Percentiles rank a stretch among this genome's conserved stretches.
phyloP scores from a whole-genome alignment of 2,329 filamentous ascomycete genomes.

The Epichloe amarillans region DNA sequence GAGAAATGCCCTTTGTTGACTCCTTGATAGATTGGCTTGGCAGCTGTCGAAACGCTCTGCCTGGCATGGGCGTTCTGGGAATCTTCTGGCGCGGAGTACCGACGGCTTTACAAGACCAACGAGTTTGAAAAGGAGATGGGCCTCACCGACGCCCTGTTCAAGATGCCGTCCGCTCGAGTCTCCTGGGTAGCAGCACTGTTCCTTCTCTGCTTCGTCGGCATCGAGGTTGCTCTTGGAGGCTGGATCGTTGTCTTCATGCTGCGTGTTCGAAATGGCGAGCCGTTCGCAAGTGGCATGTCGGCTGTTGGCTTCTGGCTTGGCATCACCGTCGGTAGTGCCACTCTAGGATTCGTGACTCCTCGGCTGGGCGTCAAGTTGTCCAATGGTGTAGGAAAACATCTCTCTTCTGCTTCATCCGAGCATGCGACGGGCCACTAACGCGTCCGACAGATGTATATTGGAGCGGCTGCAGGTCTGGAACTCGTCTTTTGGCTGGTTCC shows the following conservation, averaged over 20 bases:
- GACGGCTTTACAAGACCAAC: conserved; percentile 6
- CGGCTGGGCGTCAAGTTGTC: conserved; percentile 55
- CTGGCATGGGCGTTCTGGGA: conserved; percentile 46
- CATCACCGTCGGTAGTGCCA: conserved; percentile 53
- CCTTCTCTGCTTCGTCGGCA: conserved; percentile 62
- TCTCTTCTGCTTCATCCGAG: background rate
- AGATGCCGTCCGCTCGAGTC: conserved; percentile 31
- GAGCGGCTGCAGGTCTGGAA: conserved; percentile 44
- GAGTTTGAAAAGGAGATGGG: conserved; percentile 6
- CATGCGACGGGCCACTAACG: background rate
- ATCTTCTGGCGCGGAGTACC: conserved; percentile 11
- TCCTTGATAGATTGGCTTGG: conserved; percentile 38
- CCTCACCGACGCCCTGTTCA: conserved; percentile 23
- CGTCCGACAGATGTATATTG: conserved; percentile 51
- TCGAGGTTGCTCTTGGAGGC: conserved; percentile 51
- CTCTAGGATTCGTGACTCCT: conserved; percentile 58
- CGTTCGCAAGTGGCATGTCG: conserved; percentile 56
- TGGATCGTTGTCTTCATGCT: conserved; percentile 78
- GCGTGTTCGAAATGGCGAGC: conserved; percentile 47
- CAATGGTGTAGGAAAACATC: conserved; percentile 21
- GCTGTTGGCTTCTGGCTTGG: conserved; percentile 69
- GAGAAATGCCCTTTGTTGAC: no score
- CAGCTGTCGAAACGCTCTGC: conserved; percentile 37
- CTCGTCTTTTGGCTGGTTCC: conserved; percentile 46
- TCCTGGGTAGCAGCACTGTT: conserved; percentile 63